These are phyloP conservation scores for Annulohypoxylon truncatum DNA, from an alignment of 2,329 filamentous ascomycete species.

Conservation along the genomic window DNA sequence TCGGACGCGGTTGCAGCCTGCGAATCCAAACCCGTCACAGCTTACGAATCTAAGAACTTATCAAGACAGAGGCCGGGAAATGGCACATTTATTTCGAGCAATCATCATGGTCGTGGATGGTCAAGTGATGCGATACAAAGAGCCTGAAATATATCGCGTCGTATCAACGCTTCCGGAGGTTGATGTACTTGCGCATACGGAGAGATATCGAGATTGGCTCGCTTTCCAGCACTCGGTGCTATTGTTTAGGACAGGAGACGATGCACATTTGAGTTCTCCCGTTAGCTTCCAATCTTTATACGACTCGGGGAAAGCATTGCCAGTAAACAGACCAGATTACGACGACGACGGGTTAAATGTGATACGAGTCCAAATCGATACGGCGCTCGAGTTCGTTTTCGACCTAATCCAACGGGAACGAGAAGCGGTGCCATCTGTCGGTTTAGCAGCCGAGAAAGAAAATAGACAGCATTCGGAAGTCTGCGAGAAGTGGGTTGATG, in stretches of 20 bases:
- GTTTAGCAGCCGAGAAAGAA: constrained; percentile 12
- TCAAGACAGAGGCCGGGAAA: constrained; percentile 1
- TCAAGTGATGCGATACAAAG: constrained; percentile 12
- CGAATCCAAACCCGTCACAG: neutral
- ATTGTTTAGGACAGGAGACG: constrained; percentile 20
- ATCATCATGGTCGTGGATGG: constrained; percentile 17
- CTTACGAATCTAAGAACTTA: neutral
- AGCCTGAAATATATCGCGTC: constrained; percentile 6
- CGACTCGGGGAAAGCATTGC: constrained; percentile 20
- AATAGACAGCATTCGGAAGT: constrained; percentile 4
- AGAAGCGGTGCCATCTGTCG: neutral
- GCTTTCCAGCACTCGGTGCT: constrained; percentile 20
- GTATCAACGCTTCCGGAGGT: too few species aligned
- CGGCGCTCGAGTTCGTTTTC: constrained; percentile 12
- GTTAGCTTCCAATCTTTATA: constrained; percentile 25
- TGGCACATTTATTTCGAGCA: constrained; percentile 28
- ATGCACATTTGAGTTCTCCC: constrained; percentile 25
- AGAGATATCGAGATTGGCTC: constrained; percentile 4
- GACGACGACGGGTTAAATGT: constrained; percentile 6
- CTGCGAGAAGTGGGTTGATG: constrained; percentile 18
- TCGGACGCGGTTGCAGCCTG: neutral
- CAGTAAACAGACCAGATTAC: constrained; percentile 17
- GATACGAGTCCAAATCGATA: constrained; percentile 11
- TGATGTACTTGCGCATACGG: too few species aligned
- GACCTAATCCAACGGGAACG: constrained; percentile 13